These are phyloP conservation scores for Laburnicola sp. DNA, from an alignment of 2,329 filamentous ascomycete genomes.

Conservation along the genomic window DNA sequence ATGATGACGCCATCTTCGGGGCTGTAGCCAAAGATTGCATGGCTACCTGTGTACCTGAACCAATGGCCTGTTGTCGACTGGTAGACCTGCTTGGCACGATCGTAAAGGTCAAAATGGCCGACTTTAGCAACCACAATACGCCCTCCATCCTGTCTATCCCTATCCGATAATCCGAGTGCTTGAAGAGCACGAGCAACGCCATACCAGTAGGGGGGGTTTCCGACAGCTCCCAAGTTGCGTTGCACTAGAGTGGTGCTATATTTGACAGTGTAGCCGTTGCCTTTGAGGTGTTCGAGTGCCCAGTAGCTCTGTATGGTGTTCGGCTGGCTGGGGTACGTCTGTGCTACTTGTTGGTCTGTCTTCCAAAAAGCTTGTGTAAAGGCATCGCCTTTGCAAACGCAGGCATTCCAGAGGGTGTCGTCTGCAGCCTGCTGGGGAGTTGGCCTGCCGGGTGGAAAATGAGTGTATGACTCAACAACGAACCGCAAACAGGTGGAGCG, in stretches of 20 bases:
- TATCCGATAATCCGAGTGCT: not conserved
- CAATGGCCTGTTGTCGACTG: too few species aligned
- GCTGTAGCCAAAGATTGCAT: not conserved
- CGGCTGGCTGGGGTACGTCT: not conserved
- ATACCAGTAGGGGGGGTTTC: not conserved
- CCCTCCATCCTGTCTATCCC: constrained; percentile 2
- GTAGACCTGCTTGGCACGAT: not conserved
- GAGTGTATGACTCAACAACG: too few species aligned
- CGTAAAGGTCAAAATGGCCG: not conserved
- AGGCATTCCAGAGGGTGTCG: not conserved
- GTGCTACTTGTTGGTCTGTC: not conserved
- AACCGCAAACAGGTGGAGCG: not conserved
- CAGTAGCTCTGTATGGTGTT: not conserved
- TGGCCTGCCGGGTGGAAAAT: too few species aligned
- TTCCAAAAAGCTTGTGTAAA: not conserved
- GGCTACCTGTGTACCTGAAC: not conserved
- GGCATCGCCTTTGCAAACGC: not conserved
- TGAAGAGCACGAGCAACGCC: constrained; percentile 1
- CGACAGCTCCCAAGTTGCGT: not conserved
- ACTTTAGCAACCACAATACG: not conserved
- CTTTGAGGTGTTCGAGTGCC: not conserved
- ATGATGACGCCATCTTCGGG: not conserved
- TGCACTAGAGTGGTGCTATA: not conserved
- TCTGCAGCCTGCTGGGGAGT: not conserved
- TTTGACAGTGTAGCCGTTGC: not conserved